A percentile compares a stretch with the other conserved stretches of the same genome.
Conservation (phyloP, 2,329 filamentous ascomycete species). For the Neofusicoccum ribis region DNA sequence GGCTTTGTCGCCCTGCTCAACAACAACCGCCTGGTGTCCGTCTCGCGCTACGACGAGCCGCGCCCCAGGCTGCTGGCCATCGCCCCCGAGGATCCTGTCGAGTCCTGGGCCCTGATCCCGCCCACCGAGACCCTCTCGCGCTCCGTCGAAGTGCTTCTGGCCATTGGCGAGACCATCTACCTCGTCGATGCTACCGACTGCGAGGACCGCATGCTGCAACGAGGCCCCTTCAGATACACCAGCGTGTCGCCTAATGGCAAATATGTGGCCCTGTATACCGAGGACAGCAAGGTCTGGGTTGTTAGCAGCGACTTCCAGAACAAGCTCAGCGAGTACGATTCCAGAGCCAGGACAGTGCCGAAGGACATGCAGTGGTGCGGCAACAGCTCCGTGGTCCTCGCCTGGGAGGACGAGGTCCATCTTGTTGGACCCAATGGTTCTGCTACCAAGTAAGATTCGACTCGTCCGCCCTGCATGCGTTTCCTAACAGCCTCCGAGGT, state of each 20-base stretch:
- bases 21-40: conserved; percentile 83
- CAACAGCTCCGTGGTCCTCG: conserved; percentile 87
- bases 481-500: conserved; percentile 35
- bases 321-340: conserved; percentile 87
- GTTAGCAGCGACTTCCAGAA: conserved; percentile 95
- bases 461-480: too few relatives aligned
- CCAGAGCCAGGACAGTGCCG: conserved; percentile 78
- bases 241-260: conserved; percentile 88
- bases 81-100: conserved; percentile 74
- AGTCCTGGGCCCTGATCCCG: conserved; percentile 86
- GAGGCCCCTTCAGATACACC: conserved; percentile 89
- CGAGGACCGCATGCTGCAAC: conserved; percentile 86
- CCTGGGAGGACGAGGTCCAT: conserved; percentile 97
- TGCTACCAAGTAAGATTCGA: conserved; percentile 52
- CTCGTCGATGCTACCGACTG: conserved; percentile 86
- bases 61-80: conserved; percentile 78
- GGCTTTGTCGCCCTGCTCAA: conserved; percentile 91
- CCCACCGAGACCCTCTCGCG: conserved; percentile 86
- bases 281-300: conserved; percentile 79
- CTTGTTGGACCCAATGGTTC: conserved; percentile 83
- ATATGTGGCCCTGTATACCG: conserved; percentile 83
- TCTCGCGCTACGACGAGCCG: conserved; percentile 89
- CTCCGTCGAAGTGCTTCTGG: conserved; percentile 88
- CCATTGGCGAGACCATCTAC: conserved; percentile 80
- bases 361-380: conserved; percentile 95